phyloP scores from a whole-genome alignment of 2,329 filamentous ascomycete species.

The Penicillium paneum region DNA sequence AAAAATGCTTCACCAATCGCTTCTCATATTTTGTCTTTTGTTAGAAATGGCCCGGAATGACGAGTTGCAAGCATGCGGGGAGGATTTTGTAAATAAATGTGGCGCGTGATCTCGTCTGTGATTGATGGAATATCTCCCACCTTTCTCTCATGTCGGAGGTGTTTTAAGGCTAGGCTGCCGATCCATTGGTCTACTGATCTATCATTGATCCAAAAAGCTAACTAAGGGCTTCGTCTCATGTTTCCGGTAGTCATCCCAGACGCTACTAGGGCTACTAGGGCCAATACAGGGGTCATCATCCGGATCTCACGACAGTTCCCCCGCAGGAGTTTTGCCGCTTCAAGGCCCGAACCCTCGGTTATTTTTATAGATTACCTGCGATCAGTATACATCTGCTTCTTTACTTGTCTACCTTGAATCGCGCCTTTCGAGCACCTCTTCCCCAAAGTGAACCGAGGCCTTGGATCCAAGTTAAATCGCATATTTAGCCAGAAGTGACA shows the following conservation, averaged over 20 bases:
- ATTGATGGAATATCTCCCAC: slow-evolving; percentile 22
- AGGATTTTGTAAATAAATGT: neutral
- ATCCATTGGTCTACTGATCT: neutral
- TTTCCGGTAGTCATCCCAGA: neutral
- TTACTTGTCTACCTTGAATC: neutral
- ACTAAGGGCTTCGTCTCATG: neutral
- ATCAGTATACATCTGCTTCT: neutral
- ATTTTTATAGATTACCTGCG: neutral
- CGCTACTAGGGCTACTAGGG: neutral
- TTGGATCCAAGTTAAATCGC: neutral
- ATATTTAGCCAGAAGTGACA: neutral
- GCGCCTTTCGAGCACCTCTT: neutral
- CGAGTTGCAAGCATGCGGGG: neutral
- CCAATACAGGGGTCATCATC: neutral
- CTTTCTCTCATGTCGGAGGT: neutral
- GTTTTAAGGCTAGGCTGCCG: neutral
- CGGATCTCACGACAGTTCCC: slow-evolving; percentile 12
- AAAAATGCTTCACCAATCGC: neutral
- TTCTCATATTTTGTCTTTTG: neutral
- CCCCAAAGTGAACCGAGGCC: neutral
- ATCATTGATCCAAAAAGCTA: too few relatives aligned
- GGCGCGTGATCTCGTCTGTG: slow-evolving; percentile 5
- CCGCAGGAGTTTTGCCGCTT: slow-evolving; percentile 36
- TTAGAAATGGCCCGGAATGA: neutral
- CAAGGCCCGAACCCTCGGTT: slow-evolving; percentile 7